Evolutionary conservation across 768 basidiomycete genomes (phyloP), one percentile per base, ranked within the genome.

Genomic region (Rhodosporidiobolus odoratus): DNA sequence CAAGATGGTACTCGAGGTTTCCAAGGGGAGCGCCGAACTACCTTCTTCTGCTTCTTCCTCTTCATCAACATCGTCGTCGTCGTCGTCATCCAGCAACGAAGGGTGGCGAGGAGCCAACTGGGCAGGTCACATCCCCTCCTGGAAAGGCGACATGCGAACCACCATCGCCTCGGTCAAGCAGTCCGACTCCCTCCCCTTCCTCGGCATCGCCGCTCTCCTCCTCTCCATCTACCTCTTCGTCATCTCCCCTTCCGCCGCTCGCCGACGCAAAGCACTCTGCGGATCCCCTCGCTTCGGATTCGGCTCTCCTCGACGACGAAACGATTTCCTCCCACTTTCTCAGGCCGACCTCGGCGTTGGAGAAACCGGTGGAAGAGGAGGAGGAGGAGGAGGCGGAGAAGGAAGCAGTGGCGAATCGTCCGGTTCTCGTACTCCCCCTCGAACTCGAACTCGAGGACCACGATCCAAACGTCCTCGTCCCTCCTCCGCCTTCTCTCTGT

Each of bases 1-100:
- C 35, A 98, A 97, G 80, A 98, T 98, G 94, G 95, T 98, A 0
- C 84, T 97, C 35, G 95, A 98, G 80, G 96, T 96, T 35, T 47
- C 73, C 16, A 64, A 65, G 27, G 66, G 66, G 2, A 30, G 52
- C 21, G 62, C 70, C 21, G 65, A 66, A 37, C 65, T 67, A n/a
- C 70, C 70, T 1, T 37, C 56, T 12, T 30, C 53, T 30, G 9
- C 68, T 38, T 45, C 41, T 1, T 30, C 27, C 23, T 5, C 64
- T 15, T 10, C 50, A 47, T 41, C 62, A 13, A 13, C 62, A 10
- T 27, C 52, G 38, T 25, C 68, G 50, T 38, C 45, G 0, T 27
- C 30, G 15, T 5, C 64, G 8, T 21, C 52, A 54, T 43, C 63
- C 16, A 1, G 43, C 38, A 43, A 58, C 32, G 35, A 56, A 25